Conservation (phyloP, 2,329 filamentous ascomycete genomes). For the Colletotrichum limetticola region DNA sequence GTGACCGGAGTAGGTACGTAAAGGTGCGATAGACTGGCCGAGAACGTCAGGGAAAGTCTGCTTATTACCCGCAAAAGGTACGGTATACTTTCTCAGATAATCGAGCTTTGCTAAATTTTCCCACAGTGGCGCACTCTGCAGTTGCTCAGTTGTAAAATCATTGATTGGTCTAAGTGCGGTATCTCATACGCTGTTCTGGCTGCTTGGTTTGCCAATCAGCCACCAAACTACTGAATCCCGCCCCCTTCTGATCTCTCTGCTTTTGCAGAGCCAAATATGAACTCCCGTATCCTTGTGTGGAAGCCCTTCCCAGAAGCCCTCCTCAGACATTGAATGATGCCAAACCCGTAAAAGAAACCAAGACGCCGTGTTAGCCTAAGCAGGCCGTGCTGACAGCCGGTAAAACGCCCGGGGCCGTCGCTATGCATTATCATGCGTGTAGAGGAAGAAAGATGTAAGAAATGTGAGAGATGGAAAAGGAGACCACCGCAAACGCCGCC, state of each 20-base stretch:
- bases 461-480: background rate
- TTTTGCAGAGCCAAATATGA: conserved; percentile 16
- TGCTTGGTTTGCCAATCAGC: background rate
- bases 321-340: conserved; percentile 30
- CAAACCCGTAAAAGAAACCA: conserved; percentile 16
- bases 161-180: conserved; percentile 24
- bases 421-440: conserved; percentile 36
- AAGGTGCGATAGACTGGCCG: background rate
- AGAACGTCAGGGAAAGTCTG: background rate
- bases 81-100: background rate
- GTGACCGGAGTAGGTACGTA: background rate
- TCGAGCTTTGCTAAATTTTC: background rate
- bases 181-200: background rate
- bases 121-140: background rate
- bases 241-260: background rate
- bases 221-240: conserved; percentile 6
- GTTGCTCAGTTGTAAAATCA: background rate
- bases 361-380: conserved; percentile 30
- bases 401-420: conserved; percentile 36
- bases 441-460: conserved; percentile 7
- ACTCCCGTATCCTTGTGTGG: conserved; percentile 4
- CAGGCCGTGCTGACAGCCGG: conserved; percentile 25
- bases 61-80: background rate
- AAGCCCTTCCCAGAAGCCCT: conserved; percentile 23
- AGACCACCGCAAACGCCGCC: conserved; percentile 7